Base-by-base conservation (phyloP, 192 early-diverging fungal genomes). In the Coemansia sp. region DNA sequence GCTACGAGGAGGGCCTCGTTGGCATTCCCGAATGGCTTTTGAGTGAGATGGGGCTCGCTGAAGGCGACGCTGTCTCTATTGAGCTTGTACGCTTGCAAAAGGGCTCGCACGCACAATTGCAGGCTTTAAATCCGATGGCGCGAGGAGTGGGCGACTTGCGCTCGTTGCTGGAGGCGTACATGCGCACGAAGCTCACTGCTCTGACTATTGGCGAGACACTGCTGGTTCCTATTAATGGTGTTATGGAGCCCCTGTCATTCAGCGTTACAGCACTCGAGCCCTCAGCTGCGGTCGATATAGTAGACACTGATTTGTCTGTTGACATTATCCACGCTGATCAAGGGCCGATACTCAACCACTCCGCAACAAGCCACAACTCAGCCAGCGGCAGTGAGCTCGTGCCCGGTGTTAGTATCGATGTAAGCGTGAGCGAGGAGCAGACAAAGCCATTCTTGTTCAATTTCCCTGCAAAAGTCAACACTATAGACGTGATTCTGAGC, bases 241-340 rank as follows among this genome's bases (percentile, higher is more conserved):
- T 74, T 76, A 71, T 62, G 42, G 65, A 62, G 35, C 66, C 73
- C 16, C 10, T 81, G 45, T 23, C 33, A 21, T 93, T 94, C 64
- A 55, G 85, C 9, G 88, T 95, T 0, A 76, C 74, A 3, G 86
- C 89, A 16, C 74, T 95, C 6, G 84, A 92, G 72, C 90, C 90
- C 0, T 78, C 74, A 1, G 63, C 74, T 3, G 91, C 86, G 9
- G 88, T 90, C 24, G 85, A 88, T 9, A 81, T 91, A 2, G 86
- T 91, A 3, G 88, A 95, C 64, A 91, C 90, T 0, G 93, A 95
- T 76, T 69, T 95, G 16, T 88, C 87, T 14, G 89, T 95, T 5
- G 92, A 94, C 63, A 88, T 95, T 56, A 79, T 85, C 39, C 84
- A 87, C 4, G 64, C 43, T 5, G 60, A 72, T 23, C 38, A 21